Base-by-base conservation (phyloP, 805 yeast species). In the Metschnikowia shivogae region DNA sequence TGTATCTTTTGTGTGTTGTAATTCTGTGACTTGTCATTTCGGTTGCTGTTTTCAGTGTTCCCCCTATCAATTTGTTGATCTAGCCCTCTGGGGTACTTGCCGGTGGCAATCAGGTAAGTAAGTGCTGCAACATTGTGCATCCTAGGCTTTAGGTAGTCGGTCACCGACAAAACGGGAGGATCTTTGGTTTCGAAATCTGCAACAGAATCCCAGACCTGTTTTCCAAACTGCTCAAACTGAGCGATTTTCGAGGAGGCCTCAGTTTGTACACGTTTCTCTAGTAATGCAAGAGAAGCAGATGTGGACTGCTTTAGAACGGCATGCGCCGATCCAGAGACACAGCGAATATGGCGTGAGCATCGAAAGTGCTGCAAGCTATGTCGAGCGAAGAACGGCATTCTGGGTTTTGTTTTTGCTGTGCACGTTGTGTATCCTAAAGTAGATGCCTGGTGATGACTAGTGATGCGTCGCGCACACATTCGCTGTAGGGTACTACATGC, bases 91-190 rank as follows among this genome's bases (percentile, higher is more conserved):
- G 50, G 50, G 20, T 36, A 46, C 34, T 22, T 17, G 20, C 38
- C 43, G n/a, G 31, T n/a, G 32, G 42, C 39, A n/a, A 44, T 40
- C 45, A 30, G 45, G 26, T 28, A 42, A n/a, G 43, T 31, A 29
- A 47, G 34, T 13, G 50, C 43, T 6, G 45, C 31, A 19, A 39
- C 42, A 20, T 29, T 41, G 9, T 33, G 32, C 13, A 44, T 34
- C 10, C 34, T 24, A 3, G 50, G 50, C 30, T 34, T 32, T 33
- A 47, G 32, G 39, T 44, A 47, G 34, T 47, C 50, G 4, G 48
- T 34, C 19, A 39, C 26, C 13, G 47, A 24, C 28, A 40, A 40
- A 12, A 32, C 11, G 7, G n/a, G 26, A 12, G 9, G 19, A 8
- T n/a, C 8, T 4, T 9, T 27, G 6, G 9, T n/a, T 11, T 29